Evolutionary conservation across 225 moss, liverwort and hornwort species (phyloP).

Genomic region (Lunularia cruciata): DNA sequence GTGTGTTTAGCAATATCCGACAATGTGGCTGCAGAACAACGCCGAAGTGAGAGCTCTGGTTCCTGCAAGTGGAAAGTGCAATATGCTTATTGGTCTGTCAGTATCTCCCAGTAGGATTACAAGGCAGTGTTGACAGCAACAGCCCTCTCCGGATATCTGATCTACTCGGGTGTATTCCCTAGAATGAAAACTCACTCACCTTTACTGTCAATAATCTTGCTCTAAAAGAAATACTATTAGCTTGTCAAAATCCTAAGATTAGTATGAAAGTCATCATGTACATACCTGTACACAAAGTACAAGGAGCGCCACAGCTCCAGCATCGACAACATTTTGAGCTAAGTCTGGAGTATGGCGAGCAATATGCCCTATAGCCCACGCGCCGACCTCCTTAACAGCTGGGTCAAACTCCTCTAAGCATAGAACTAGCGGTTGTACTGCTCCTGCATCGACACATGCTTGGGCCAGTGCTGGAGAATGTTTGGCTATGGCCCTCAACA

Average conservation of each 20-base stretch:
- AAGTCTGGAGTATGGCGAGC: constrained; percentile 72
- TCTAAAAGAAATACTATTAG: too few relatives aligned
- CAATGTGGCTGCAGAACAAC: constrained; percentile 58
- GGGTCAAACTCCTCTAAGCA: constrained; percentile 87
- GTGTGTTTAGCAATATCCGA: constrained; percentile 89
- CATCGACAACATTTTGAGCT: constrained; percentile 72
- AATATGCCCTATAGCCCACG: constrained; percentile 85
- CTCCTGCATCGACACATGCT: constrained; percentile 79
- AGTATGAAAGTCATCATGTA: neutral
- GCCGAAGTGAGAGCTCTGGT: constrained; percentile 63
- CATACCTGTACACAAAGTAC: constrained; percentile 69
- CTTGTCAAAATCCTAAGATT: too few relatives aligned
- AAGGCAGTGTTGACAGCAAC: too few relatives aligned
- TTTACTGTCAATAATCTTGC: too few relatives aligned
- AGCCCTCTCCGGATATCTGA: too few relatives aligned
- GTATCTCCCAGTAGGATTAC: too few relatives aligned
- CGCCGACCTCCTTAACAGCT: constrained; percentile 86
- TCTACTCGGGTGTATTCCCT: too few relatives aligned
- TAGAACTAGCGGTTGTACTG: constrained; percentile 68
- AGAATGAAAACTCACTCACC: too few relatives aligned
- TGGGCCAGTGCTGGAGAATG: constrained; percentile 67
- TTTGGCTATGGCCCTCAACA: constrained; percentile 79
- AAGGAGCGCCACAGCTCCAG: constrained; percentile 69
- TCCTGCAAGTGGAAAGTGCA: constrained; percentile 45
- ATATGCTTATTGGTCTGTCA: too few relatives aligned